Percentiles rank a stretch among this genome's conserved stretches.
phyloP scores from a whole-genome alignment of 164 flowering plant species.

The Hamamelis virginiana region DNA sequence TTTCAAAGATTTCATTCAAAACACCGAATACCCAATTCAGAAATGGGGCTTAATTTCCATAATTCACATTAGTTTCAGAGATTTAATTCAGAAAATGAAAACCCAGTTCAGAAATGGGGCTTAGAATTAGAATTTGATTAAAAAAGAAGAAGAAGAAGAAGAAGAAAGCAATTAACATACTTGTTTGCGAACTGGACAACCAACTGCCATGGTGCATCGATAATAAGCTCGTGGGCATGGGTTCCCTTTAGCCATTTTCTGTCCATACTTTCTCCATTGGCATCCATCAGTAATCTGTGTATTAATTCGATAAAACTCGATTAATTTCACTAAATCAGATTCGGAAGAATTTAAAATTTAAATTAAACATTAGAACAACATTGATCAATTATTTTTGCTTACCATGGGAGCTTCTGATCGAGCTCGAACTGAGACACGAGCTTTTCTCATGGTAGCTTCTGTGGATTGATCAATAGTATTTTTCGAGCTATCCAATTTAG shows the following conservation, averaged over 20 bases:
- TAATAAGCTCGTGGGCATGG: slow-evolving; percentile 80
- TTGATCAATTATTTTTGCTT: too few species aligned
- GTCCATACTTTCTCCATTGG: slow-evolving; percentile 81
- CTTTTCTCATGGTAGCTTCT: slow-evolving; percentile 75
- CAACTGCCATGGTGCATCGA: slow-evolving; percentile 71
- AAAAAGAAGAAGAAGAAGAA: too few species aligned
- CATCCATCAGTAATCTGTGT: slow-evolving; percentile 69
- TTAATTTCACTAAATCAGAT: too few species aligned
- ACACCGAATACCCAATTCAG: too few species aligned
- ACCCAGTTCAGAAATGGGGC: too few species aligned
- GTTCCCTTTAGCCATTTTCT: slow-evolving; percentile 77
- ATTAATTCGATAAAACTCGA: background rate
- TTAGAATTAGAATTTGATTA: background rate
- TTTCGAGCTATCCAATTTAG: slow-evolving; percentile 26
- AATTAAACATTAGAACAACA: too few species aligned
- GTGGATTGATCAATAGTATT: slow-evolving; percentile 32
- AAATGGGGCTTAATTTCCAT: background rate
- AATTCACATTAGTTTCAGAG: background rate
- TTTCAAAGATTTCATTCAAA: background rate
- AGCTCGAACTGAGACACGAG: slow-evolving; percentile 79
- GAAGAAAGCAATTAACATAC: slow-evolving; percentile 27
- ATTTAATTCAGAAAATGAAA: background rate
- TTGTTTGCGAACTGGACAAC: slow-evolving; percentile 80
- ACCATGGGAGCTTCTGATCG: slow-evolving; percentile 86
- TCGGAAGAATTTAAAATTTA: too few species aligned